Base-by-base conservation (phyloP, 1,284 basidiomycete species). In the Boletus smithii region DNA sequence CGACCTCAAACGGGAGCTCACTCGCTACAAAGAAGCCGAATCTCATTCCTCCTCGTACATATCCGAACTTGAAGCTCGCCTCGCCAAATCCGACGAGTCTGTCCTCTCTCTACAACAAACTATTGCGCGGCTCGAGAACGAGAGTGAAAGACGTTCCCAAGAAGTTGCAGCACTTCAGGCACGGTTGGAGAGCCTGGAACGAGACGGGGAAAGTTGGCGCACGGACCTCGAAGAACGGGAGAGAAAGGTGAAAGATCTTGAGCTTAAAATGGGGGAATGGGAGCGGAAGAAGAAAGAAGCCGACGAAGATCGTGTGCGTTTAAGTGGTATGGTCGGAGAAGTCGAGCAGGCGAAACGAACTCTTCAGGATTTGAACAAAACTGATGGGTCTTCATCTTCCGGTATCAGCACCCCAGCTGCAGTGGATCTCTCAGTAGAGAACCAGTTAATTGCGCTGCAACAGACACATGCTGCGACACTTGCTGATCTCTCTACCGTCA, bases 141-240 rank as follows among this genome's bases (percentile, higher is more conserved):
- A 95, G 44, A 76, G 83, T 42, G 82, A 88, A 49, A 71, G 75
- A 29, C 79, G 86, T 3, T 76, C 81, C 16, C 80, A 85, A 39
- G 83, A 89, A 59, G 74, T 85, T 53, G 76, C 79, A 45, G 72
- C 80, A 5, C 74, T 99, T 30, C 85, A 92, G 57, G 68, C 73
- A 23, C 85, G 88, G 33, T 71, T 97, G 37, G 82, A 88, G 31
- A 69, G 76, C 30, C 74, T 95, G 51, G 81, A 79, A 38, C 73
- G 73, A 36, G 88, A 88, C 54, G 81, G 85, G 13, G 80, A 85
- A 54, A 79, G 72, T 49, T 89, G 86, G 88, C 73, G 84, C 37
- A 76, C 77, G 24, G 92, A 97, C 63, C 73, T 97, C 9, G 90
- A 94, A 64, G 76, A 81, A 50, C 77, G 91, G 48, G 91, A 97